Percentiles rank a stretch among this genome's conserved stretches.
phyloP scores from a whole-genome alignment of 371 early-diverging fungal genomes.

The Batkoa obscura region DNA sequence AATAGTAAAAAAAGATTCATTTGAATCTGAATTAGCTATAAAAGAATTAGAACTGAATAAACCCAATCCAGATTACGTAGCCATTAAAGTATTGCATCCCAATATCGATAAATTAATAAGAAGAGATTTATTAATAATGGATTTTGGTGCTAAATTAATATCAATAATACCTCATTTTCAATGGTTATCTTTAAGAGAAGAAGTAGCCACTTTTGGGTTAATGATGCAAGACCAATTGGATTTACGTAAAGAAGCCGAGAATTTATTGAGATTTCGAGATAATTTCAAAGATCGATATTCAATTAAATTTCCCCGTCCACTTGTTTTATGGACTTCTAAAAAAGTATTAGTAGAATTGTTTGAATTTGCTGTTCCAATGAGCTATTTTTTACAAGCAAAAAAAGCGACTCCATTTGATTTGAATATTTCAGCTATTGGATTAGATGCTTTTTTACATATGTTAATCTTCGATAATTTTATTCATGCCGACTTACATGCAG shows the following conservation, averaged over 20 bases:
- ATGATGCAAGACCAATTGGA: constrained; percentile 90
- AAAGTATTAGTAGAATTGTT: constrained; percentile 71
- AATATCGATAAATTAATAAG: constrained; percentile 39
- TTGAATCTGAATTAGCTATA: constrained; percentile 6
- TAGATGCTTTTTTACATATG: constrained; percentile 37
- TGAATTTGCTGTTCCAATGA: constrained; percentile 53
- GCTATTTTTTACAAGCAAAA: constrained; percentile 37
- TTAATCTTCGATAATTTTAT: constrained; percentile 79
- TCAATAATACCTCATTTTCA: constrained; percentile 48
- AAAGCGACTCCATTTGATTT: constrained; percentile 35
- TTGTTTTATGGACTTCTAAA: constrained; percentile 31
- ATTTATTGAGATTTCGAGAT: constrained; percentile 42
- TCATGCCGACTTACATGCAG: constrained; percentile 87
- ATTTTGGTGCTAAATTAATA: constrained; percentile 37
- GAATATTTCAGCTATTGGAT: constrained; percentile 51
- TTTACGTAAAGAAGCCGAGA: constrained; percentile 58
- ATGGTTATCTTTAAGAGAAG: constrained; percentile 73
- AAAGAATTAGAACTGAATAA: constrained; percentile 6
- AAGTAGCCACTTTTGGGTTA: constrained; percentile 65
- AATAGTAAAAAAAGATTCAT: background rate
- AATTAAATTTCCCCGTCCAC: constrained; percentile 49
- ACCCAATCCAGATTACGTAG: constrained; percentile 32
- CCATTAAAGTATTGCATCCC: constrained; percentile 90
- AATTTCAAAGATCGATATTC: constrained; percentile 36
- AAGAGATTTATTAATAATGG: constrained; percentile 65